Conservation (phyloP, 371 early-diverging fungal species). For the Mortierella sp. region DNA sequence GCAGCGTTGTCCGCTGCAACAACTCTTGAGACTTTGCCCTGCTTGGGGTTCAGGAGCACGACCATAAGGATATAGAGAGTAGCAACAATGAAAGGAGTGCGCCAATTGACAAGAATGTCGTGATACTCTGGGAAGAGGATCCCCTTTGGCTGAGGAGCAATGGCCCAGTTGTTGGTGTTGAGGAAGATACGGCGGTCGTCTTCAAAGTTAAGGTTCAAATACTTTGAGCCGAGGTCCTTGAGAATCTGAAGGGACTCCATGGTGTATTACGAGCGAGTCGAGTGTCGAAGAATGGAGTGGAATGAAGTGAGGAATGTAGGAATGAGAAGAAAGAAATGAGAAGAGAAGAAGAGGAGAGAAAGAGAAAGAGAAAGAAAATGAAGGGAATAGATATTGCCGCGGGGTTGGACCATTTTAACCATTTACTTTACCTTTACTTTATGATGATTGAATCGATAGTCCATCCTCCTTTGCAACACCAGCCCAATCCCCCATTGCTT, state of each 20-base stretch:
- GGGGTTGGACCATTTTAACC: too few relatives aligned
- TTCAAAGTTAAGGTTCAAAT: constrained; percentile 50
- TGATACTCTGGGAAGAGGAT: constrained; percentile 57
- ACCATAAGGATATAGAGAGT: constrained; percentile 51
- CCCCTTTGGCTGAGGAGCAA: constrained; percentile 39
- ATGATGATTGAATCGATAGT: background rate
- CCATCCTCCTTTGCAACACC: background rate
- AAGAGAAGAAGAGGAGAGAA: constrained; percentile 6
- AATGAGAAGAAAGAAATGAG: constrained; percentile 9
- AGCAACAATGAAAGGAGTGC: constrained; percentile 39
- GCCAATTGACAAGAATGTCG: constrained; percentile 57
- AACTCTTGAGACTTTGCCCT: constrained; percentile 56
- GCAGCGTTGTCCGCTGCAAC: constrained; percentile 50
- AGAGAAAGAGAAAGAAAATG: constrained; percentile 6
- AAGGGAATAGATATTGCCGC: background rate
- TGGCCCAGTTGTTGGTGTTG: constrained; percentile 49
- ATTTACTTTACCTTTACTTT: too few relatives aligned
- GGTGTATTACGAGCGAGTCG: background rate
- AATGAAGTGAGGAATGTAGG: background rate
- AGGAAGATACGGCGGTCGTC: constrained; percentile 43
- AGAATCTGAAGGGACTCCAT: constrained; percentile 32
- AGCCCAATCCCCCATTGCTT: background rate
- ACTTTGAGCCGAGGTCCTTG: constrained; percentile 39
- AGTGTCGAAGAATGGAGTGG: background rate
- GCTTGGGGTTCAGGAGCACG: constrained; percentile 52